A percentile compares a stretch with the other conserved stretches of the same genome.
Evolutionary conservation across 1,284 basidiomycete species (phyloP).

Genomic region (Meira nashicola): DNA sequence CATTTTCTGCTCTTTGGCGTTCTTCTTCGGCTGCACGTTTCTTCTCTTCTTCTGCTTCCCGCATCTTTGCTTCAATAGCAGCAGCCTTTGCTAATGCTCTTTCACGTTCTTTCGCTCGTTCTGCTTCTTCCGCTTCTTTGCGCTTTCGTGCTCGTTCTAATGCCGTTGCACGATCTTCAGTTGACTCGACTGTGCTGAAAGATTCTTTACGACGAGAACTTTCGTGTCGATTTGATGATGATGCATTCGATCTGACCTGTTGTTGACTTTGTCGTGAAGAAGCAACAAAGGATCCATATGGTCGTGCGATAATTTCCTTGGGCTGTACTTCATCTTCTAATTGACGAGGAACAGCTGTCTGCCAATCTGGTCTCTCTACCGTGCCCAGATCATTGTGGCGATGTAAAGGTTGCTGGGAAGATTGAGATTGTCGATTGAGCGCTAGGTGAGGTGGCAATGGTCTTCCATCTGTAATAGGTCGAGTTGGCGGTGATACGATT

Average conservation of each 20-base stretch:
- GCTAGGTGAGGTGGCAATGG: constrained; percentile 34
- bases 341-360: too few relatives aligned
- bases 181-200: not conserved
- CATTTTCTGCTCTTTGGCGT: not conserved
- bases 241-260: not conserved
- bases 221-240: not conserved
- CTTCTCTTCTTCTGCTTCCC: constrained; percentile 28
- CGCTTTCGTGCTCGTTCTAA: constrained; percentile 47
- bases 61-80: constrained; percentile 18
- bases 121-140: constrained; percentile 20
- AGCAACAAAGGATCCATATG: too few relatives aligned
- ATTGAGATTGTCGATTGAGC: not conserved
- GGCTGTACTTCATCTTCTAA: too few relatives aligned
- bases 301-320: too few relatives aligned
- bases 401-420: constrained; percentile 3
- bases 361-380: too few relatives aligned
- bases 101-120: constrained; percentile 18
- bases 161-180: constrained; percentile 21
- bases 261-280: too few relatives aligned
- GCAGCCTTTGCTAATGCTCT: constrained; percentile 44
- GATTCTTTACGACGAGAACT: not conserved
- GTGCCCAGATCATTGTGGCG: too few relatives aligned
- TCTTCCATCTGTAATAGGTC: not conserved
- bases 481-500: not conserved
- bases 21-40: constrained; percentile 18